phyloP scores from a whole-genome alignment of 1,139 yeast species.

The Pichia sp. region DNA sequence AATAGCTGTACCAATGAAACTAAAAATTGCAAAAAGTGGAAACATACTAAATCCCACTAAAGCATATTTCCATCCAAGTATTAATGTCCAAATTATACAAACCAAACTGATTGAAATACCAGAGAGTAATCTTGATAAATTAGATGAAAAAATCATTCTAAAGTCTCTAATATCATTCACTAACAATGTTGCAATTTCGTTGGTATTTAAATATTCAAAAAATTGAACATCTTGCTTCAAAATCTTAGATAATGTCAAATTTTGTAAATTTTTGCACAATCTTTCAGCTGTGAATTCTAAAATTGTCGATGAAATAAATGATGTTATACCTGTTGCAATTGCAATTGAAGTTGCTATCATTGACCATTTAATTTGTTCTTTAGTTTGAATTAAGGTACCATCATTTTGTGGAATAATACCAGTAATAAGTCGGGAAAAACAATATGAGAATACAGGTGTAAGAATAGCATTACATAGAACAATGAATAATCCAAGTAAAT shows the following conservation, averaged over 20 bases:
- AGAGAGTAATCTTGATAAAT: conserved; percentile 48
- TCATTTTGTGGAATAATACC: conserved; percentile 41
- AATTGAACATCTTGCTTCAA: conserved; percentile 50
- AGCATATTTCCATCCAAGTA: conserved; percentile 81
- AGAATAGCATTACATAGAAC: conserved; percentile 55
- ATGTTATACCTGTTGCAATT: conserved; percentile 49
- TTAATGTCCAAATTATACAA: conserved; percentile 73
- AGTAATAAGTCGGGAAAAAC: conserved; percentile 61
- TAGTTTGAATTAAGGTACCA: conserved; percentile 32
- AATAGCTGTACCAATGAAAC: conserved; percentile 46
- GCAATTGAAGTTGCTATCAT: conserved; percentile 55
- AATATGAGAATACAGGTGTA: conserved; percentile 73
- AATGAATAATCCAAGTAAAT: conserved; percentile 43
- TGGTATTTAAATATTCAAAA: conserved; percentile 43
- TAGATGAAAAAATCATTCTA: conserved; percentile 55
- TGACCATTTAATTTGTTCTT: conserved; percentile 58
- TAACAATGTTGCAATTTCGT: conserved; percentile 59
- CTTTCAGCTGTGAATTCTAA: conserved; percentile 58
- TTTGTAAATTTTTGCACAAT: conserved; percentile 58
- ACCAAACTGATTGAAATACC: conserved; percentile 47
- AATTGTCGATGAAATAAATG: conserved; percentile 44
- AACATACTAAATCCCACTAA: conserved; percentile 72
- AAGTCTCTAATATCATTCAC: conserved; percentile 79
- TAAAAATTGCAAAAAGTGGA: conserved; percentile 50
- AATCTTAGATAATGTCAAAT: conserved; percentile 42